phyloP scores from a whole-genome alignment of 345 rosid species.

The Trapa bicornis region DNA sequence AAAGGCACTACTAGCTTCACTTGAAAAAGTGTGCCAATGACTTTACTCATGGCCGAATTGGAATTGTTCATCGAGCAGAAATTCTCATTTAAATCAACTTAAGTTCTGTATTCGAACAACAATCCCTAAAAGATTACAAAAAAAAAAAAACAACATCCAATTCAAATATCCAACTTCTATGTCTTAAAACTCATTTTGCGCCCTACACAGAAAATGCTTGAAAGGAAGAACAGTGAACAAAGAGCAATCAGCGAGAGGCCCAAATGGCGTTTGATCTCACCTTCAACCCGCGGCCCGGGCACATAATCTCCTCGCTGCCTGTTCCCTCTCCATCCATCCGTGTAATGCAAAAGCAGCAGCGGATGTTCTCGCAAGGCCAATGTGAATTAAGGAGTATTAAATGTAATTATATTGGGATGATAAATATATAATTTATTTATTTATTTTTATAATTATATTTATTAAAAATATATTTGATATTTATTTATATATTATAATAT shows the following conservation, averaged over 20 bases:
- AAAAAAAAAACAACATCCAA: not conserved
- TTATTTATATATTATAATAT: too few species aligned
- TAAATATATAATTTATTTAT: too few species aligned
- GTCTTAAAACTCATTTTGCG: not conserved
- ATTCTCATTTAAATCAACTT: not conserved
- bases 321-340: conserved; percentile 99
- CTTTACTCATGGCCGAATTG: not conserved
- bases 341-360: conserved; percentile 31
- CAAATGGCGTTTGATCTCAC: conserved; percentile 15
- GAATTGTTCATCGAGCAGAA: not conserved
- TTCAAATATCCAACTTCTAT: not conserved
- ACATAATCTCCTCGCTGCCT: conserved; percentile 96
- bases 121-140: not conserved
- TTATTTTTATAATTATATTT: too few species aligned
- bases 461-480: too few species aligned
- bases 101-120: not conserved
- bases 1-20: too few species aligned
- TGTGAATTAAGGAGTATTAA: too few species aligned
- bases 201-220: not conserved
- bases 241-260: not conserved
- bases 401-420: too few species aligned
- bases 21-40: not conserved
- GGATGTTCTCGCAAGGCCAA: conserved; percentile 72
- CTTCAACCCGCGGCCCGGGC: conserved; percentile 91
- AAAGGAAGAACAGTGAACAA: not conserved